These are phyloP conservation scores for Colletotrichum godetiae DNA, from an alignment of 2,329 filamentous ascomycete species.

Conservation along the genomic window DNA sequence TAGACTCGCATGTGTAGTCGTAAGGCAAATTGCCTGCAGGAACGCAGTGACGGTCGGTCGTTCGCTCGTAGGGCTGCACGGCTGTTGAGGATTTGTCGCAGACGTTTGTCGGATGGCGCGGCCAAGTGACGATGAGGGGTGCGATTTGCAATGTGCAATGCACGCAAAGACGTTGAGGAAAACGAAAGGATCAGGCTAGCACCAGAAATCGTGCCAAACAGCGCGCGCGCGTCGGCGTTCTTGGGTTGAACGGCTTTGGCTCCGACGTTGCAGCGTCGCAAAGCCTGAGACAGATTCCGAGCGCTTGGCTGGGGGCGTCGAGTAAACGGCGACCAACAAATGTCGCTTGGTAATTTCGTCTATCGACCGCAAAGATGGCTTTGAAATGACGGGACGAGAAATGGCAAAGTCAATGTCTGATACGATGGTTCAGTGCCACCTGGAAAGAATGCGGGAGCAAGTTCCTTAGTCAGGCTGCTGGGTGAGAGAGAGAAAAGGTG, in stretches of 20 bases:
- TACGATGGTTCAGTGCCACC: constrained; percentile 1
- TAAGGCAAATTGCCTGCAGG: background rate
- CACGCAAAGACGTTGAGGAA: background rate
- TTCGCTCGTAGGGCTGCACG: background rate
- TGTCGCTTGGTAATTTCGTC: background rate
- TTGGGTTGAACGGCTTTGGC: background rate
- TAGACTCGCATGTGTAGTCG: constrained; percentile 4
- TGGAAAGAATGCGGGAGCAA: constrained; percentile 9
- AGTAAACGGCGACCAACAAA: background rate
- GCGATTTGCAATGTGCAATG: background rate
- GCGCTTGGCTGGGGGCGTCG: constrained; percentile 1
- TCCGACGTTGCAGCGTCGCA: constrained; percentile 26
- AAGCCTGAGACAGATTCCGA: constrained; percentile 8
- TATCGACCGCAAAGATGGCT: too few species aligned
- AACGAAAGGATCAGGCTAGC: constrained; percentile 6
- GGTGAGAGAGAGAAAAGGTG: background rate
- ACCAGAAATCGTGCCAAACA: background rate
- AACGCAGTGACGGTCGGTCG: background rate
- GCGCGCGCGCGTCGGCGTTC: constrained; percentile 3
- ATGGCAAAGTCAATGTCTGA: constrained; percentile 1
- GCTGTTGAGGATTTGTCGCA: constrained; percentile 11
- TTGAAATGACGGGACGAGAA: background rate
- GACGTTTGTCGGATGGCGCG: background rate
- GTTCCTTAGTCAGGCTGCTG: constrained; percentile 1
- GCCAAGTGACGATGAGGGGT: background rate